Conservation (phyloP, 495 filamentous ascomycete genomes). For the Aspergillus homomorphus region DNA sequence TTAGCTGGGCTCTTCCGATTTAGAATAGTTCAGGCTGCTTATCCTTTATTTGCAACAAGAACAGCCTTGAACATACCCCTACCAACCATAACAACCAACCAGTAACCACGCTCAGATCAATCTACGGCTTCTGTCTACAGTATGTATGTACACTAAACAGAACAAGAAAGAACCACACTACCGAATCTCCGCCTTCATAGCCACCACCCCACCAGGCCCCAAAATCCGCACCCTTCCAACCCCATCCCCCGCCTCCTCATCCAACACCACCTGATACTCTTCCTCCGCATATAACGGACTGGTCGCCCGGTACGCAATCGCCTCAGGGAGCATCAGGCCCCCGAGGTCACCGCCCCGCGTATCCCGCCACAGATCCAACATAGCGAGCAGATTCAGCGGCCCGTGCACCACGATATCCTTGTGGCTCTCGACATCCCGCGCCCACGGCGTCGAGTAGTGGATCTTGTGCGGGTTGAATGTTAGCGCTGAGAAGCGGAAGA, state of each 20-base stretch:
- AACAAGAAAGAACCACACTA: not conserved
- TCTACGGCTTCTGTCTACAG: too few relatives aligned
- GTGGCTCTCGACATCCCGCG: slow-evolving; percentile 57
- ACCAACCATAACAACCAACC: too few relatives aligned
- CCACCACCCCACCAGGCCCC: slow-evolving; percentile 36
- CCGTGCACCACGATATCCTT: slow-evolving; percentile 60
- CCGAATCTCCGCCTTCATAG: slow-evolving; percentile 47
- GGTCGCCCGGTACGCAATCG: slow-evolving; percentile 57
- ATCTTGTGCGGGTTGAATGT: slow-evolving; percentile 75
- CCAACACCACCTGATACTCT: slow-evolving; percentile 43
- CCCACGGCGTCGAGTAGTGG: slow-evolving; percentile 63
- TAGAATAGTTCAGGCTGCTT: too few relatives aligned
- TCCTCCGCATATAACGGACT: slow-evolving; percentile 61
- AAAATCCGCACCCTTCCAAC: slow-evolving; percentile 38
- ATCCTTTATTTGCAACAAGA: too few relatives aligned
- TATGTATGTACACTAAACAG: too few relatives aligned
- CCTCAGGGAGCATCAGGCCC: slow-evolving; percentile 37
- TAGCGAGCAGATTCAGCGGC: slow-evolving; percentile 60
- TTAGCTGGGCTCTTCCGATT: too few relatives aligned
- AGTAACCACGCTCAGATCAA: too few relatives aligned
- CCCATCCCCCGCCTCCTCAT: slow-evolving; percentile 27
- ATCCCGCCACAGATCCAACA: slow-evolving; percentile 65
- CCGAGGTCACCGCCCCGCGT: slow-evolving; percentile 9
- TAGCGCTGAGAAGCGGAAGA: slow-evolving; percentile 70
- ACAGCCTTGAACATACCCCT: too few relatives aligned